Conservation (phyloP, 805 yeast species). For the Ogataea salicorniae region DNA sequence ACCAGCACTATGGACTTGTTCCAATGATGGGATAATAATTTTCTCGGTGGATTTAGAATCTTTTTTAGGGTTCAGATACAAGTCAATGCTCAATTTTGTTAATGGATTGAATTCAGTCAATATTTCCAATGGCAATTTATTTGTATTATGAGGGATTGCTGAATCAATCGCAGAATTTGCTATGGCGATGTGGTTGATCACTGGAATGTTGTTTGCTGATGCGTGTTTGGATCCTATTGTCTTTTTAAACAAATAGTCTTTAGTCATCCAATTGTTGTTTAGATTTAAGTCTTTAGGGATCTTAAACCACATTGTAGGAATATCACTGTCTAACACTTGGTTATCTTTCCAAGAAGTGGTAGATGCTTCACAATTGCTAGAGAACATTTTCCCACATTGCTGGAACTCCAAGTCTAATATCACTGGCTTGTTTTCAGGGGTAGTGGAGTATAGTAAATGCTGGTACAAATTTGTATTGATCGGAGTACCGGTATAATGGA, state of each 20-base stretch:
- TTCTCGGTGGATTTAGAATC: not conserved
- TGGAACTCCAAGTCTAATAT: slow-evolving; percentile 15
- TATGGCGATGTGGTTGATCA: slow-evolving; percentile 10
- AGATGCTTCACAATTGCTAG: slow-evolving; percentile 3
- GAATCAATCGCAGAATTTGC: slow-evolving; percentile 9
- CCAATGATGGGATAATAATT: slow-evolving; percentile 4
- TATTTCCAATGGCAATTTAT: slow-evolving; percentile 6
- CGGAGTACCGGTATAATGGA: not conserved
- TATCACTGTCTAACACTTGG: not conserved
- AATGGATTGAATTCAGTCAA: slow-evolving; percentile 4
- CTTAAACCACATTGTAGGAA: slow-evolving; percentile 11
- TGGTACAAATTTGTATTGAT: not conserved
- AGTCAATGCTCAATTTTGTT: too few species aligned
- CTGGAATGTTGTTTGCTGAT: not conserved
- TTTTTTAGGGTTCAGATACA: not conserved
- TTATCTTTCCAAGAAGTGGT: slow-evolving; percentile 5
- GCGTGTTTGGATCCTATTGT: slow-evolving; percentile 8
- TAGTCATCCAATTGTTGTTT: slow-evolving; percentile 7
- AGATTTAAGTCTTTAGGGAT: slow-evolving; percentile 20
- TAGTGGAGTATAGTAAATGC: not conserved
- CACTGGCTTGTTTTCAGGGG: slow-evolving; percentile 2
- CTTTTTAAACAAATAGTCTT: slow-evolving; percentile 12
- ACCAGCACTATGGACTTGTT: slow-evolving; percentile 34
- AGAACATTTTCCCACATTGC: slow-evolving; percentile 7
- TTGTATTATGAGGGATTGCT: slow-evolving; percentile 2